Evolutionary conservation across 805 yeast species (phyloP).

Genomic region (Millerozyma miso): DNA sequence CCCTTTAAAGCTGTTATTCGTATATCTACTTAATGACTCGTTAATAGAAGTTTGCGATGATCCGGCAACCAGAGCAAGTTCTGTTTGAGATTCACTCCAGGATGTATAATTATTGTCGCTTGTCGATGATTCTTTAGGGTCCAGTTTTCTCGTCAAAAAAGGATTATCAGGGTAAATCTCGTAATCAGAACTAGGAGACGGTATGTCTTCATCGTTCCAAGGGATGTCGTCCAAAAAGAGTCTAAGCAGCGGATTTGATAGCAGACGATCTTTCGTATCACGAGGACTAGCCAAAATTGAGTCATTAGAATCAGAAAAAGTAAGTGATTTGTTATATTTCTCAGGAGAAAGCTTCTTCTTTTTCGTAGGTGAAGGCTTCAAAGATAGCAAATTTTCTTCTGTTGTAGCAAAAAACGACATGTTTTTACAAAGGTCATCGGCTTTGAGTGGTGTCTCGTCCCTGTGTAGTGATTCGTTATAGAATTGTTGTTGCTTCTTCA

Average conservation of each 20-base stretch:
- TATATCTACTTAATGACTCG: neutral
- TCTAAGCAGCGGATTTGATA: neutral
- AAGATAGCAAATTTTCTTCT: constrained; percentile 20
- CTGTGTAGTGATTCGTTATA: constrained; percentile 8
- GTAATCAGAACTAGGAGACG: neutral
- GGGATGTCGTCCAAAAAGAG: neutral
- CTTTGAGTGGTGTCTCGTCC: constrained; percentile 2
- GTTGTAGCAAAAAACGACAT: constrained; percentile 1
- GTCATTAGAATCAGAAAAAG: neutral
- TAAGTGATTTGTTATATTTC: neutral
- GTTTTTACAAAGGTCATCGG: neutral
- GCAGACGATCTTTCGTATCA: neutral
- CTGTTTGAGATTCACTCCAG: neutral
- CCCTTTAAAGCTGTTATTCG: neutral
- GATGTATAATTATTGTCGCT: neutral
- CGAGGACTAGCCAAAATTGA: neutral
- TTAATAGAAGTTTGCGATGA: neutral
- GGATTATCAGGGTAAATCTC: neutral
- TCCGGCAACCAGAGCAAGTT: neutral
- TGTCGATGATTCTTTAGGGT: neutral
- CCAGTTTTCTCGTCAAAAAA: neutral
- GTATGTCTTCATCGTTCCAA: neutral
- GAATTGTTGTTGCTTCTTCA: constrained; percentile 14
- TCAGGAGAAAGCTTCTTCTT: constrained; percentile 10
- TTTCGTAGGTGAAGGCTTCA: constrained; percentile 29